Conservation (phyloP, 2,329 filamentous ascomycete genomes). For the Nemania sp. region DNA sequence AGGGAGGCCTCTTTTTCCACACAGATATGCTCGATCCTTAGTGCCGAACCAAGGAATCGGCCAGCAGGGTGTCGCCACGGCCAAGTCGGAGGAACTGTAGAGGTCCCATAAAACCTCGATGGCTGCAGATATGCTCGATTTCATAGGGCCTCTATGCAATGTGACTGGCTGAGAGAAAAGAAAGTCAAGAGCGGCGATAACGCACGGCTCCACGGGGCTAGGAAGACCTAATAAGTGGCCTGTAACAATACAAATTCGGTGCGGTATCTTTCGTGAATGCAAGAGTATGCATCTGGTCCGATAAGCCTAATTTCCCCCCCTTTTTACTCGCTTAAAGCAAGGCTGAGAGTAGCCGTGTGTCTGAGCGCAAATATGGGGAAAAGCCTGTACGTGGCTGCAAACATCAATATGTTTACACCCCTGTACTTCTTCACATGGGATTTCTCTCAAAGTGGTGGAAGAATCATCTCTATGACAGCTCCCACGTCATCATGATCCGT, state of each 20-base stretch:
- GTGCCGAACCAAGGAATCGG: constrained; percentile 23
- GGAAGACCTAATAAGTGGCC: constrained; percentile 3
- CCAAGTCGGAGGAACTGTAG: constrained; percentile 27
- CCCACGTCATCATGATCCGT: neutral
- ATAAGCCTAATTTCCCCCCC: constrained; percentile 5
- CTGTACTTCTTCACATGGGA: neutral
- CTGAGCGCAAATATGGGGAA: neutral
- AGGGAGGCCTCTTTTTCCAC: constrained; percentile 10
- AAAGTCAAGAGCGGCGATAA: constrained; percentile 18
- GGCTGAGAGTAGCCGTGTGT: constrained; percentile 19
- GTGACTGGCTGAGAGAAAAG: constrained; percentile 20
- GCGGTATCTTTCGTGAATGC: constrained; percentile 10
- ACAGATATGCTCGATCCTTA: constrained; percentile 25
- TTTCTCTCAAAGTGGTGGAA: neutral
- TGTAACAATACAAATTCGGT: constrained; percentile 20
- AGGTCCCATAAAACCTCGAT: neutral
- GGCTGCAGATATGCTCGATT: constrained; percentile 21
- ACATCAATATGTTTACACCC: neutral
- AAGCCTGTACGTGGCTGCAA: neutral
- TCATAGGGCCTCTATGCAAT: constrained; percentile 14
- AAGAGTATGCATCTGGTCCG: constrained; percentile 12
- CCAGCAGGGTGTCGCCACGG: constrained; percentile 22
- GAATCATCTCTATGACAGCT: neutral
- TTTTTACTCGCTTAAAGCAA: constrained; percentile 9
- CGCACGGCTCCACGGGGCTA: constrained; percentile 8